phyloP scores from a whole-genome alignment of 129 eudicot species.

The Saussurea involucrata region DNA sequence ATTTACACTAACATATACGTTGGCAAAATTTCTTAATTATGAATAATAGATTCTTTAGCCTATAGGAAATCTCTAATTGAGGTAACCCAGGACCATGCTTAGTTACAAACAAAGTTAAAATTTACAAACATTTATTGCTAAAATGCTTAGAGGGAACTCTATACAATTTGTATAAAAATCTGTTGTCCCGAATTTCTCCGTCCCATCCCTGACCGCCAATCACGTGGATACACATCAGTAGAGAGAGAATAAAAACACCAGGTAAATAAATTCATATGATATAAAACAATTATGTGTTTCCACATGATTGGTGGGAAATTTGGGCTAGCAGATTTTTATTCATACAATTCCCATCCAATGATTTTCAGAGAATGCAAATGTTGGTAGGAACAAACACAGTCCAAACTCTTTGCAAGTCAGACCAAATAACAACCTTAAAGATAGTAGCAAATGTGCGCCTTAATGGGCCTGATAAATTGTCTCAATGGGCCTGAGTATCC shows the following conservation, averaged over 20 bases:
- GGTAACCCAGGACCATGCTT: neutral
- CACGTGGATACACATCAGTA: neutral
- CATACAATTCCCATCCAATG: neutral
- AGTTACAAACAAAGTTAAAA: neutral
- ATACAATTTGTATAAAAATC: neutral
- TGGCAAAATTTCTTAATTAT: neutral
- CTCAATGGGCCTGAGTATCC: constrained; percentile 22
- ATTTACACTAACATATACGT: neutral
- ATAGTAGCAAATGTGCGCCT: neutral
- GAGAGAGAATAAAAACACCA: neutral
- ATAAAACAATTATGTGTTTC: neutral
- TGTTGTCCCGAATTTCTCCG: neutral
- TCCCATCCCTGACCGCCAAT: neutral
- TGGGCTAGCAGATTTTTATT: neutral
- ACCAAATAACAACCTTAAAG: neutral
- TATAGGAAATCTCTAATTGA: neutral
- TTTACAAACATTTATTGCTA: neutral
- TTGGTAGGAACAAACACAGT: neutral
- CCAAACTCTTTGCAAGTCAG: neutral
- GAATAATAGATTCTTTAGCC: neutral
- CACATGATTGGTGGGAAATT: neutral
- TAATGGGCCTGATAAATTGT: constrained; percentile 12
- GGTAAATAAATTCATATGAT: neutral
- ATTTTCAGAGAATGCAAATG: neutral
- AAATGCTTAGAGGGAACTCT: neutral